phyloP scores from a whole-genome alignment of 352 stramenopile species.

The Albugo laibachii region DNA sequence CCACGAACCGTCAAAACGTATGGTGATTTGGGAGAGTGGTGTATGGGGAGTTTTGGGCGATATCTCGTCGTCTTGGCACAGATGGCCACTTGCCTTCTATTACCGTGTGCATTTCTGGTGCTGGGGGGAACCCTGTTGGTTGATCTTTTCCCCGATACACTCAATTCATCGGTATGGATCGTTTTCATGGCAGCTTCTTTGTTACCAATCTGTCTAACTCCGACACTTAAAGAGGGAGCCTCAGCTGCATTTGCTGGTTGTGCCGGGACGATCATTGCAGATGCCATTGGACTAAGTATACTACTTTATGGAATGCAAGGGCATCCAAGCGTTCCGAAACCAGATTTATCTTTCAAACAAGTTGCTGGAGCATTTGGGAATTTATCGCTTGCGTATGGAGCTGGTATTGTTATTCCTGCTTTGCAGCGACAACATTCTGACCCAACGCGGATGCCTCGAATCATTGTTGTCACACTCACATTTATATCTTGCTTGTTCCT shows the following conservation, averaged over 20 bases:
- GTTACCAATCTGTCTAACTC: conserved; percentile 26
- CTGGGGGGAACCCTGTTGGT: conserved; percentile 27
- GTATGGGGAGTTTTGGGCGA: conserved; percentile 22
- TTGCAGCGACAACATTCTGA: conserved; percentile 39
- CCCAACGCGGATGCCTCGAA: conserved; percentile 33
- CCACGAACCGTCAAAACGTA: conserved; percentile 32
- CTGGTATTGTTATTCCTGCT: conserved; percentile 36
- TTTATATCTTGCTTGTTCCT: conserved; percentile 44
- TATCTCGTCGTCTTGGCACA: conserved; percentile 34
- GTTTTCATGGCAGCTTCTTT: conserved; percentile 35
- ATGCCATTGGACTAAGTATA: conserved; percentile 24
- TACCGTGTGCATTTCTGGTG: conserved; percentile 35
- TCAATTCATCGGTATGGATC: conserved; percentile 30
- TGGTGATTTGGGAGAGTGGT: conserved; percentile 36
- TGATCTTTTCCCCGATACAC: conserved; percentile 24
- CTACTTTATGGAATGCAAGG: conserved; percentile 31
- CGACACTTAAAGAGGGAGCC: conserved; percentile 42
- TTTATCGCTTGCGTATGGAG: conserved; percentile 37
- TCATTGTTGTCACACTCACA: conserved; percentile 27
- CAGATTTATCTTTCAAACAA: conserved; percentile 26
- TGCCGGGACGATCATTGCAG: conserved; percentile 33
- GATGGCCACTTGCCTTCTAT: conserved; percentile 30
- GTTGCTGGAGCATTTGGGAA: conserved; percentile 36
- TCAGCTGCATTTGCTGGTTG: conserved; percentile 31
- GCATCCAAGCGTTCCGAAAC: conserved; percentile 20